These are phyloP conservation scores for Aureobasidium sp. DNA, from an alignment of 2,329 filamentous ascomycete genomes.

Conservation along the genomic window DNA sequence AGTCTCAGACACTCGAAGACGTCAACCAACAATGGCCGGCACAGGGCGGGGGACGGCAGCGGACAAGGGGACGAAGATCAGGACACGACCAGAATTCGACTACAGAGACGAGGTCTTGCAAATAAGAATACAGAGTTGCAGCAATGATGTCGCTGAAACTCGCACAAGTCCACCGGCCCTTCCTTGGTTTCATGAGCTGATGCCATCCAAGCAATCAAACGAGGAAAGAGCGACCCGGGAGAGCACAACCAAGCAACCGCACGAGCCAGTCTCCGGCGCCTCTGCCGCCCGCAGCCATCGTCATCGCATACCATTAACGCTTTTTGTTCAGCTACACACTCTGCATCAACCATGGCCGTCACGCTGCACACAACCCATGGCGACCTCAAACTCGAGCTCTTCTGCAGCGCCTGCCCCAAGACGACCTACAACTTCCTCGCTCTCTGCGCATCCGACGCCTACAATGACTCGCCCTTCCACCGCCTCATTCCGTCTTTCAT, in stretches of 20 bases:
- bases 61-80: background rate
- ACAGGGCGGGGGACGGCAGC: background rate
- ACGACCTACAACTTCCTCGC: constrained; percentile 83
- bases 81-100: background rate
- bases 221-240: background rate
- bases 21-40: background rate
- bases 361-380: constrained; percentile 78
- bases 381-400: constrained; percentile 90
- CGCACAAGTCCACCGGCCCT: background rate
- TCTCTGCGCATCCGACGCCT: constrained; percentile 72
- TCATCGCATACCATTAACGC: background rate
- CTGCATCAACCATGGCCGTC: constrained; percentile 34
- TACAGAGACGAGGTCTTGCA: background rate
- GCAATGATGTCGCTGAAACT: constrained; percentile 7
- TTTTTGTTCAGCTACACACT: background rate
- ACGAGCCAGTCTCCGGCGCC: background rate
- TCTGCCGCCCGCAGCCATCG: background rate
- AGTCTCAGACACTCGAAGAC: background rate
- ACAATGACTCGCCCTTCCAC: constrained; percentile 68
- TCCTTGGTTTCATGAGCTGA: constrained; percentile 8
- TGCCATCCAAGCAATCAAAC: background rate
- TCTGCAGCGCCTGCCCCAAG: constrained; percentile 89
- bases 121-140: background rate
- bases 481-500: constrained; percentile 76
- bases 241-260: background rate